These are phyloP conservation scores for Suhomyces coccinellae DNA, from an alignment of 1,139 yeast genomes.

Conservation along the genomic window DNA sequence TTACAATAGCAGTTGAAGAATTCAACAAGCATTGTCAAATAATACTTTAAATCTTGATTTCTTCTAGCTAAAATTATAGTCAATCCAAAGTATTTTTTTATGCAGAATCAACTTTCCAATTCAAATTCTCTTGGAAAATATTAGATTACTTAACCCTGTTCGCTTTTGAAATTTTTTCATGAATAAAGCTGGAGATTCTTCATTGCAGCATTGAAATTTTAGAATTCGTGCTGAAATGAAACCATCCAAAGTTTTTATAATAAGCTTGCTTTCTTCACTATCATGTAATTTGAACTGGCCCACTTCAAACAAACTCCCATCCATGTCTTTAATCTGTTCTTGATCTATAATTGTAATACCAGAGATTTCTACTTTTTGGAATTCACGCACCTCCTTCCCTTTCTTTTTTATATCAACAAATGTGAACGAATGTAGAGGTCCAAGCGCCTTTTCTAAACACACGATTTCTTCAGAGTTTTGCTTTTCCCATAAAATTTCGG, in stretches of 20 bases:
- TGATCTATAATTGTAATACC: conserved; percentile 24
- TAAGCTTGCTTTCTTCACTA: conserved; percentile 21
- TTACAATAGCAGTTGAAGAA: conserved; percentile 78
- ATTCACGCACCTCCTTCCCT: conserved; percentile 26
- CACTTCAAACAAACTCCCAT: conserved; percentile 20
- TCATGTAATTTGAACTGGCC: conserved; percentile 45
- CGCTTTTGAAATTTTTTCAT: conserved; percentile 43
- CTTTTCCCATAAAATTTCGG: conserved; percentile 47
- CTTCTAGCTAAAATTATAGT: no score
- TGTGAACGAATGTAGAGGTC: conserved; percentile 55
- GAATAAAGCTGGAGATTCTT: conserved; percentile 48
- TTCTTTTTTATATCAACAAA: conserved; percentile 30
- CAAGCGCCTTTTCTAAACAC: conserved; percentile 55
- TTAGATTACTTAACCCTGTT: conserved; percentile 30
- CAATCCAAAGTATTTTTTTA: background rate
- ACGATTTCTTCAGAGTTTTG: conserved; percentile 40
- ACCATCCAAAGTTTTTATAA: conserved; percentile 48
- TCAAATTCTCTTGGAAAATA: conserved; percentile 13
- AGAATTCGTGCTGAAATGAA: conserved; percentile 33
- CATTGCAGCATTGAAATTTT: conserved; percentile 56
- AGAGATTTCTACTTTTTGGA: conserved; percentile 50
- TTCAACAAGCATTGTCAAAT: conserved; percentile 65
- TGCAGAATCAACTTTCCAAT: conserved; percentile 13
- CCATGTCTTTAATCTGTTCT: background rate
- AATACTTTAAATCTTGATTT: conserved; percentile 21